Percentiles rank a stretch among this genome's conserved stretches.
These are phyloP conservation scores for Paraurostyla sp. DNA, from an alignment of 73 alveolate genomes.

Conservation along the genomic window DNA sequence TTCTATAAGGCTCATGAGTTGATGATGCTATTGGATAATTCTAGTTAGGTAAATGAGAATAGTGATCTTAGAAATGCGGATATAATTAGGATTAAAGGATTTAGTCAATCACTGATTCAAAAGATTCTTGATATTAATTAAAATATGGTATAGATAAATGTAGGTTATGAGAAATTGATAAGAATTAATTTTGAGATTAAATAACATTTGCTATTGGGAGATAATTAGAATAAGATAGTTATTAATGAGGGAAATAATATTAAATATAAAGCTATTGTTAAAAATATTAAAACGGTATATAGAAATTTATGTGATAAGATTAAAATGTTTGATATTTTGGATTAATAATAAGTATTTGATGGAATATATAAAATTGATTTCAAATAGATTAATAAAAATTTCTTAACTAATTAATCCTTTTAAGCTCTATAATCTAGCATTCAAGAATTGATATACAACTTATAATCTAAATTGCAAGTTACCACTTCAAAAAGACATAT, in stretches of 20 bases:
- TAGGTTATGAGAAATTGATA: not conserved
- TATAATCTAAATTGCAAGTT: not conserved
- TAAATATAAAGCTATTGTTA: not conserved
- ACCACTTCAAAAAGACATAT: not conserved
- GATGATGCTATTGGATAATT: slow-evolving; percentile 32
- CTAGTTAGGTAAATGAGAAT: slow-evolving; percentile 34
- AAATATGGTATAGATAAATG: not conserved
- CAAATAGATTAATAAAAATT: not conserved
- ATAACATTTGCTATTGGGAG: not conserved
- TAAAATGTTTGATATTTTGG: slow-evolving; percentile 1
- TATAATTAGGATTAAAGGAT: slow-evolving; percentile 49
- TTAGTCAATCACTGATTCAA: not conserved
- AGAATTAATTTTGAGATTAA: not conserved
- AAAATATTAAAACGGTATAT: not conserved
- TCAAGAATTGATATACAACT: not conserved
- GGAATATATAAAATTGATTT: not conserved
- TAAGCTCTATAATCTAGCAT: not conserved
- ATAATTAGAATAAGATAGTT: not conserved
- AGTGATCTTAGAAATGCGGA: slow-evolving; percentile 51
- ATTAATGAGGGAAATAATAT: not conserved
- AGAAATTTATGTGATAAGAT: not conserved
- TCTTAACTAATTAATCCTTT: not conserved
- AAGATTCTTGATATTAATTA: slow-evolving; percentile 11
- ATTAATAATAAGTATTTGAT: not conserved
- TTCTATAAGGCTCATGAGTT: slow-evolving; percentile 49